phyloP scores from a whole-genome alignment of 202 grass and related monocot species.

The Tripidium arundinaceum region DNA sequence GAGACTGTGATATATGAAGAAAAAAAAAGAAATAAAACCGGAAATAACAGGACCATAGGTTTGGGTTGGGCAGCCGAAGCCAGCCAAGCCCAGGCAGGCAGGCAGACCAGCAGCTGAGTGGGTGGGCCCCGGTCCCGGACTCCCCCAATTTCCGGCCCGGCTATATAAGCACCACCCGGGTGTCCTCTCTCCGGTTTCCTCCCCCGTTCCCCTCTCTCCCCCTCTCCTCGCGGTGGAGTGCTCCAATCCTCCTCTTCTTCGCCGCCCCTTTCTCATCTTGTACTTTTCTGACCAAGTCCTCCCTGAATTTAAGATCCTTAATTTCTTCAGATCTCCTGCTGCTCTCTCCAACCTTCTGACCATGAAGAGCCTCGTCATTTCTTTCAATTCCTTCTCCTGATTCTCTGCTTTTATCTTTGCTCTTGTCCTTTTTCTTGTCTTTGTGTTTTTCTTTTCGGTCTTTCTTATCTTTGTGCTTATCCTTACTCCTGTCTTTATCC shows the following conservation, averaged over 20 bases:
- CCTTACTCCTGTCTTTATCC: constrained; percentile 59
- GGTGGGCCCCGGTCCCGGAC: not conserved
- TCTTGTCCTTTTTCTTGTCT: constrained; percentile 66
- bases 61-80: not conserved
- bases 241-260: constrained; percentile 5
- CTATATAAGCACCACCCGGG: constrained; percentile 28
- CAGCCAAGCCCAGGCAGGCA: not conserved
- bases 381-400: constrained; percentile 38
- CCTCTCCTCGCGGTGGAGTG: not conserved
- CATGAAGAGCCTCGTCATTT: constrained; percentile 27
- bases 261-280: constrained; percentile 30
- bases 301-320: constrained; percentile 45
- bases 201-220: not conserved
- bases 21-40: not conserved
- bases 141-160: not conserved
- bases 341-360: constrained; percentile 41
- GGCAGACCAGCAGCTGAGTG: not conserved
- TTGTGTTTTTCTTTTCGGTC: constrained; percentile 64
- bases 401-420: constrained; percentile 60
- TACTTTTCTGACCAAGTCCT: constrained; percentile 44
- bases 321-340: constrained; percentile 42
- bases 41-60: constrained; percentile 18
- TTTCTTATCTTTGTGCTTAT: constrained; percentile 73
- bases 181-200: constrained; percentile 18
- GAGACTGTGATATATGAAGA: too few species aligned